Evolutionary conservation across 495 filamentous ascomycete species (phyloP).

Genomic region (Podospora bellae-mahoneyi): DNA sequence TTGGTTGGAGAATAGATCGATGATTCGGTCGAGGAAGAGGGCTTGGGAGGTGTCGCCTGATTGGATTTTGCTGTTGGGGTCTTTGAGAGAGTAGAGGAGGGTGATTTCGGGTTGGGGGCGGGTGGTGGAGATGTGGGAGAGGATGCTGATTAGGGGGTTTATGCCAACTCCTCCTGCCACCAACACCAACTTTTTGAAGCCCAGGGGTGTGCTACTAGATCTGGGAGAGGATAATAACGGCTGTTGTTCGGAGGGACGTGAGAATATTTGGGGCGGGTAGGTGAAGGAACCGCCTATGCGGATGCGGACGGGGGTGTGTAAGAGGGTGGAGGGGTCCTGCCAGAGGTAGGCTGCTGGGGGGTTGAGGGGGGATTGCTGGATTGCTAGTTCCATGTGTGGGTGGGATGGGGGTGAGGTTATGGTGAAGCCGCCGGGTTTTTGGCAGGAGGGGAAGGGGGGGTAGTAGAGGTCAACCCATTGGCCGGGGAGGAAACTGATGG

Average conservation of each 20-base stretch:
- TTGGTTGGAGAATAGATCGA: conserved; percentile 28
- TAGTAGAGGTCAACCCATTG: conserved; percentile 90
- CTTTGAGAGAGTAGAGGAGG: conserved; percentile 43
- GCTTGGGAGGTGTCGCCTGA: conserved; percentile 21
- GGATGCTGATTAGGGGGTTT: conserved; percentile 59
- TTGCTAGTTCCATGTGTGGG: conserved; percentile 29
- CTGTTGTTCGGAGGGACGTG: no score
- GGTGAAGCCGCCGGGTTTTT: conserved; percentile 78
- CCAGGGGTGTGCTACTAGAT: conserved; percentile 21
- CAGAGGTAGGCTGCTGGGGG: conserved; percentile 71
- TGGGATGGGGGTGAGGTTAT: conserved; percentile 69
- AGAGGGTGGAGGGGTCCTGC: conserved; percentile 50
- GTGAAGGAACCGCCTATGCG: conserved; percentile 78
- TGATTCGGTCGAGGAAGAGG: conserved; percentile 46
- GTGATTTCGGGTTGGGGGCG: conserved; percentile 5
- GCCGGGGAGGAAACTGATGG: conserved; percentile 67
- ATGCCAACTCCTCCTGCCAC: conserved; percentile 83
- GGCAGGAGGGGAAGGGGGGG: conserved; percentile 59
- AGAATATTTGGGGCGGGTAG: conserved; percentile 59
- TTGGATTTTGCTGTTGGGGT: conserved; percentile 24
- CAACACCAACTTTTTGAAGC: conserved; percentile 54
- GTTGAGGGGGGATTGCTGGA: conserved; percentile 29
- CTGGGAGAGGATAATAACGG: no score
- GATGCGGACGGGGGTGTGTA: conserved; percentile 57
- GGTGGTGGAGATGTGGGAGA: conserved; percentile 30